phyloP scores from a whole-genome alignment of 2,329 filamentous ascomycete species.

The Colletotrichum siamense region DNA sequence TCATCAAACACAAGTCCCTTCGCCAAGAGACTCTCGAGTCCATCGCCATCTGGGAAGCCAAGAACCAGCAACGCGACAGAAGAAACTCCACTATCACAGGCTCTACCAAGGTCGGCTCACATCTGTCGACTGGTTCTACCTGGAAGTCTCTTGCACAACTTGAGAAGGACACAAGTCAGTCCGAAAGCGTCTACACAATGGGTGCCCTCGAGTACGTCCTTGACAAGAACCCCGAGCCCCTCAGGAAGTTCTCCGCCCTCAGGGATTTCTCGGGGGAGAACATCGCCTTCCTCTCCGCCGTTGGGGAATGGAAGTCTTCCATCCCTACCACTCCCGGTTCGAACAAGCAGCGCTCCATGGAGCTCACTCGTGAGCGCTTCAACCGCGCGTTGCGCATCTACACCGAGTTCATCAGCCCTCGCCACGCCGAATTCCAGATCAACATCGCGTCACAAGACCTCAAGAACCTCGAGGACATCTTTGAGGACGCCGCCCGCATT shows the following conservation, averaged over 20 bases:
- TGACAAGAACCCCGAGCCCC: conserved; percentile 60
- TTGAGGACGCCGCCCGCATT: conserved; percentile 57
- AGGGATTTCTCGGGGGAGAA: conserved; percentile 76
- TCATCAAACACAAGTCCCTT: conserved; percentile 49
- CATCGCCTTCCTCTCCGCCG: conserved; percentile 67
- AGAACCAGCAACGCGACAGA: conserved; percentile 22
- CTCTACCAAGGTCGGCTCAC: conserved; percentile 27
- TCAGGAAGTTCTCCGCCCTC: conserved; percentile 69
- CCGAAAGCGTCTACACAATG: conserved; percentile 51
- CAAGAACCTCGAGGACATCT: conserved; percentile 58
- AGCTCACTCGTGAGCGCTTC: conserved; percentile 56
- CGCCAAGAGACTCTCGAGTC: conserved; percentile 53
- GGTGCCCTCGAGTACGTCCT: conserved; percentile 67
- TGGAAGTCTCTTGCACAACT: conserved; percentile 43
- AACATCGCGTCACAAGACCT: conserved; percentile 67
- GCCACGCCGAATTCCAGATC: conserved; percentile 69
- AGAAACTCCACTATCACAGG: conserved; percentile 27
- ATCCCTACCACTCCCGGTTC: conserved; percentile 24
- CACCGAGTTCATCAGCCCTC: conserved; percentile 62
- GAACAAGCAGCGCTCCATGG: conserved; percentile 25
- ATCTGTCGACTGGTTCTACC: not conserved
- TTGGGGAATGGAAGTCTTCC: conserved; percentile 60
- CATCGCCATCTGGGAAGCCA: conserved; percentile 52
- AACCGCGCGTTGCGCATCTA: conserved; percentile 67
- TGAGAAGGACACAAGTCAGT: conserved; percentile 35